A percentile compares a stretch with the other conserved stretches of the same genome.
Conservation (phyloP, 768 basidiomycete species). For the Gymnopilus junonius region DNA sequence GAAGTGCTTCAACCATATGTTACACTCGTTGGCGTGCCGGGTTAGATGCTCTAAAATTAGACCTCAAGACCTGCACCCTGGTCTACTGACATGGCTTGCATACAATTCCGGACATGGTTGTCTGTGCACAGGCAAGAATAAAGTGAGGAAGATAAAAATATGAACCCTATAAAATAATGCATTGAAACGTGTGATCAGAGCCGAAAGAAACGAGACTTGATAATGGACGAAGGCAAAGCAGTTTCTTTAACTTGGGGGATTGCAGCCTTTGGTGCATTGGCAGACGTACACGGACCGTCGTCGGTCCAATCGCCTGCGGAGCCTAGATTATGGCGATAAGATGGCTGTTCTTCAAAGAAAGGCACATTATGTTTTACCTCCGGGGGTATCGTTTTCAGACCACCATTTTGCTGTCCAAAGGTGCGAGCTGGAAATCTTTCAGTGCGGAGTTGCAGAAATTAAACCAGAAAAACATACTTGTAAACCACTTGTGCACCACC, state of each 20-base stretch:
- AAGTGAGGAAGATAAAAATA: constrained; percentile 16
- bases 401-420: constrained; percentile 62
- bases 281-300: constrained; percentile 51
- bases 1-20: constrained; percentile 12
- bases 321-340: constrained; percentile 35
- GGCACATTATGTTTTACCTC: constrained; percentile 36
- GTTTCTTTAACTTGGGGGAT: constrained; percentile 13
- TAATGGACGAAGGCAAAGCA: not conserved
- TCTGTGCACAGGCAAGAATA: not conserved
- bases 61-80: not conserved
- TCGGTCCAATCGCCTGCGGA: constrained; percentile 58
- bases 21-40: constrained; percentile 7
- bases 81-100: constrained; percentile 3
- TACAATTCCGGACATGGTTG: not conserved
- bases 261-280: constrained; percentile 24
- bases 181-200: constrained; percentile 11
- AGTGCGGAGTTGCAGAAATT: constrained; percentile 5
- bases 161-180: not conserved
- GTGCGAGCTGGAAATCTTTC: constrained; percentile 33
- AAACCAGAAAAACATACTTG: constrained; percentile 39
- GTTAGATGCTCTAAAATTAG: constrained; percentile 6
- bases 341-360: not conserved
- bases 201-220: constrained; percentile 32
- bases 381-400: constrained; percentile 61
- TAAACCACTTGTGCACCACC: constrained; percentile 57